These are phyloP conservation scores for Acacia acuminata DNA, from an alignment of 306 rosid species.

Conservation along the genomic window DNA sequence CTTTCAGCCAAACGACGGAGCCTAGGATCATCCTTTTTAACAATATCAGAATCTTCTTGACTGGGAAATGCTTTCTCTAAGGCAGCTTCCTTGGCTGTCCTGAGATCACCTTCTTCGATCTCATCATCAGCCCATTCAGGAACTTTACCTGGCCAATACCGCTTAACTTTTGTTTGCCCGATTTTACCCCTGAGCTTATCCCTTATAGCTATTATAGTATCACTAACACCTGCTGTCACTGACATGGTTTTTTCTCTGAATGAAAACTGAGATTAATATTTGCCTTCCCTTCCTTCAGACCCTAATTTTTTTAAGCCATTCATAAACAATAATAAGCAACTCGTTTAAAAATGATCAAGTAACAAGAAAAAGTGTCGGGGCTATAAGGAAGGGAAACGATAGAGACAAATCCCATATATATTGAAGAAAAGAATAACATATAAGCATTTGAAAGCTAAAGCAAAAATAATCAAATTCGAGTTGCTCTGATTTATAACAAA, in stretches of 20 bases:
- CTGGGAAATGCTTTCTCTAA: slow-evolving; percentile 77
- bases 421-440: neutral
- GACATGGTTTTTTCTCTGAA: slow-evolving; percentile 55
- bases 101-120: slow-evolving; percentile 70
- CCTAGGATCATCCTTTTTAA: slow-evolving; percentile 77
- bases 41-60: slow-evolving; percentile 50
- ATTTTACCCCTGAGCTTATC: slow-evolving; percentile 95
- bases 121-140: slow-evolving; percentile 95
- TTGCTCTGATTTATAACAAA: neutral
- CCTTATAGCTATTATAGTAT: slow-evolving; percentile 77
- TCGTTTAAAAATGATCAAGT: neutral
- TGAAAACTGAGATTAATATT: neutral
- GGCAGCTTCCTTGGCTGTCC: slow-evolving; percentile 58
- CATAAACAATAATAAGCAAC: neutral
- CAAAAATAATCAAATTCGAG: neutral
- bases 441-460: neutral
- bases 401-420: neutral
- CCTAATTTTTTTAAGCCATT: slow-evolving; percentile 13
- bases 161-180: slow-evolving; percentile 84
- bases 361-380: neutral
- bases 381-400: neutral
- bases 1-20: slow-evolving; percentile 80
- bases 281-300: slow-evolving; percentile 22
- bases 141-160: slow-evolving; percentile 97
- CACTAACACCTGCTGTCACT: slow-evolving; percentile 97